A percentile compares a stretch with the other conserved stretches of the same genome.
phyloP scores from a whole-genome alignment of 1,284 basidiomycete species.

The Fomitopsis palustris region DNA sequence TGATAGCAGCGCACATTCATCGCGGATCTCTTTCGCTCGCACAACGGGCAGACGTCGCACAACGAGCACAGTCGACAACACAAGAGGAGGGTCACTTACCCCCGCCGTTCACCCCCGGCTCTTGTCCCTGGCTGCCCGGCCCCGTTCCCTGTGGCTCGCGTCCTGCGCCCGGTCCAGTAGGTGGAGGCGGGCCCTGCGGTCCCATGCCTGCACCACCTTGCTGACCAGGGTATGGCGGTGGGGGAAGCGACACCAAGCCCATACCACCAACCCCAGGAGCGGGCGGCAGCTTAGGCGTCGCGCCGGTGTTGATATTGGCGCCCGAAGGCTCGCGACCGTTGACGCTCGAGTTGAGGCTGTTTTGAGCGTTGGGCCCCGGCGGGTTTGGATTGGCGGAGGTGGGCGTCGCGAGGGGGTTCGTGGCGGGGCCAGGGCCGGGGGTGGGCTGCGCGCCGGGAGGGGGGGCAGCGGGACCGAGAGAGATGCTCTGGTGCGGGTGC shows the following conservation, averaged over 20 bases:
- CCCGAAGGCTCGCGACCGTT: neutral
- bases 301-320: neutral
- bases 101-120: slow-evolving; percentile 5
- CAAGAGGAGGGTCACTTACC: neutral
- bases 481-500: slow-evolving; percentile 20
- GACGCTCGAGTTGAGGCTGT: slow-evolving; percentile 1
- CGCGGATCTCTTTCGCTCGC: too few relatives aligned
- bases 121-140: slow-evolving; percentile 12
- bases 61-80: neutral
- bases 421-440: slow-evolving; percentile 13
- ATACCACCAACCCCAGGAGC: slow-evolving; percentile 14
- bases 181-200: neutral
- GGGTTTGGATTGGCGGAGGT: slow-evolving; percentile 6
- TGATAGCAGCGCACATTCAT: too few relatives aligned
- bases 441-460: slow-evolving; percentile 12
- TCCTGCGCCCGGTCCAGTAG: slow-evolving; percentile 1
- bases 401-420: slow-evolving; percentile 9
- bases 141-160: slow-evolving; percentile 18
- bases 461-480: slow-evolving; percentile 17
- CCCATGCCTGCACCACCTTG: slow-evolving; percentile 1
- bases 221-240: slow-evolving; percentile 9
- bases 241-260: slow-evolving; percentile 13
- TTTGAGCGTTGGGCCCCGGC: neutral
- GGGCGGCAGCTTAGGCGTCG: slow-evolving; percentile 24
- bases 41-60: neutral